phyloP scores from a whole-genome alignment of 495 filamentous ascomycete species.

The Letharia columbiana region DNA sequence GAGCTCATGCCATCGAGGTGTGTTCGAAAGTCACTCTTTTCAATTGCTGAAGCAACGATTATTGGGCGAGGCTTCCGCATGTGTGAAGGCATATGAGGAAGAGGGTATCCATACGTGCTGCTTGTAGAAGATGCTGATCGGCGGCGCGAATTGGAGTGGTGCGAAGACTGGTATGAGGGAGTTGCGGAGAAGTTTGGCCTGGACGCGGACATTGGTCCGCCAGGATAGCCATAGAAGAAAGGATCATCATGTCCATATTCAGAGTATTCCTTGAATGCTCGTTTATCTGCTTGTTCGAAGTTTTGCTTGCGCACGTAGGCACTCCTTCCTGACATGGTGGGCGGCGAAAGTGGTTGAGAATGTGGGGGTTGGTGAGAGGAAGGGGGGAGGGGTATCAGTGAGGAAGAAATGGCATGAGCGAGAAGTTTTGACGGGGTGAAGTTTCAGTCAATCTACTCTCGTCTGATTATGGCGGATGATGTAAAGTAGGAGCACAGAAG shows the following conservation, averaged over 20 bases:
- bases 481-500: background rate
- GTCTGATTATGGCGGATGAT: background rate
- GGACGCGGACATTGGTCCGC: slow-evolving; percentile 12
- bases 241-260: slow-evolving; percentile 23
- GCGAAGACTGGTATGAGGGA: slow-evolving; percentile 23
- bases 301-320: slow-evolving; percentile 27
- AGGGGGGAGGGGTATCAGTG: background rate
- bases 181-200: slow-evolving; percentile 21
- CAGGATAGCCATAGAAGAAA: slow-evolving; percentile 24
- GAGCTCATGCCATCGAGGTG: slow-evolving; percentile 30
- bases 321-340: slow-evolving; percentile 26
- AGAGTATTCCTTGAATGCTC: slow-evolving; percentile 20
- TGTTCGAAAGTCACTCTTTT: slow-evolving; percentile 28
- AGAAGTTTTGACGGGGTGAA: background rate
- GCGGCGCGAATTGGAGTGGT: slow-evolving; percentile 22
- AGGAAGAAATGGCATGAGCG: background rate
- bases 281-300: slow-evolving; percentile 22
- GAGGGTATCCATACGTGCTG: slow-evolving; percentile 27
- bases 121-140: slow-evolving; percentile 26
- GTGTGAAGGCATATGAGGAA: slow-evolving; percentile 20
- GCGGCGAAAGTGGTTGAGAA: slow-evolving; percentile 1
- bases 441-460: background rate
- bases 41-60: slow-evolving; percentile 27
- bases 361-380: background rate
- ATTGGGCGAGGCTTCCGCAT: slow-evolving; percentile 28